phyloP scores from a whole-genome alignment of 371 early-diverging fungal species.

The Sporodiniella umbellata region DNA sequence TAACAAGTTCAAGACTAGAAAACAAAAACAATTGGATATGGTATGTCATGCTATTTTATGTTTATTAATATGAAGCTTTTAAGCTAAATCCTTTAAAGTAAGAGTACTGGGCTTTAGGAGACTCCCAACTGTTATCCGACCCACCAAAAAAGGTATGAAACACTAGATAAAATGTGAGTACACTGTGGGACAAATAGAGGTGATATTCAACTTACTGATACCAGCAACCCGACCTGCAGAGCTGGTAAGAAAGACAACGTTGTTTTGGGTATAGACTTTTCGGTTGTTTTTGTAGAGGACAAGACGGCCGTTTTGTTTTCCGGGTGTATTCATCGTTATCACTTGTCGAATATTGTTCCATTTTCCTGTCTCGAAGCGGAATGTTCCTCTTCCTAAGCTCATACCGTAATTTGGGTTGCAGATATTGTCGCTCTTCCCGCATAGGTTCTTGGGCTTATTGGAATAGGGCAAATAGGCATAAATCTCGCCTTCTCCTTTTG shows the following conservation, averaged over 20 bases:
- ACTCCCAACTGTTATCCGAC: conserved; percentile 32
- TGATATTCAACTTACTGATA: conserved; percentile 20
- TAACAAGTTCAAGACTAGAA: too few species aligned
- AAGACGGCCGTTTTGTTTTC: conserved; percentile 44
- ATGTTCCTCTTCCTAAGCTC: conserved; percentile 61
- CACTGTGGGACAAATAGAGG: too few species aligned
- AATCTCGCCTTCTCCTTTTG: conserved; percentile 55
- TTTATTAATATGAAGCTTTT: background rate
- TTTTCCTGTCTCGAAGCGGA: conserved; percentile 46
- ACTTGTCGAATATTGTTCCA: conserved; percentile 59
- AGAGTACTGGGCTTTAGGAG: conserved; percentile 43
- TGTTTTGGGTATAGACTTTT: conserved; percentile 1
- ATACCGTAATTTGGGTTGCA: conserved; percentile 62
- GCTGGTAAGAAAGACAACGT: conserved; percentile 11
- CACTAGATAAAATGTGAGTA: background rate
- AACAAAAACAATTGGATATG: too few species aligned
- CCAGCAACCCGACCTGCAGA: conserved; percentile 15
- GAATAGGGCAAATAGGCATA: conserved; percentile 59
- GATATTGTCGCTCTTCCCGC: conserved; percentile 40
- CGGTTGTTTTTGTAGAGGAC: conserved; percentile 19
- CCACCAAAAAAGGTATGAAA: conserved; percentile 57
- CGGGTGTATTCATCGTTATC: conserved; percentile 53
- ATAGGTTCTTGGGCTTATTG: conserved; percentile 39
- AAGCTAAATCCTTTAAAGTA: conserved; percentile 48
- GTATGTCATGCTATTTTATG: too few species aligned